Base-by-base conservation (phyloP, 768 basidiomycete genomes). In the Xerocomellus dryophilus region DNA sequence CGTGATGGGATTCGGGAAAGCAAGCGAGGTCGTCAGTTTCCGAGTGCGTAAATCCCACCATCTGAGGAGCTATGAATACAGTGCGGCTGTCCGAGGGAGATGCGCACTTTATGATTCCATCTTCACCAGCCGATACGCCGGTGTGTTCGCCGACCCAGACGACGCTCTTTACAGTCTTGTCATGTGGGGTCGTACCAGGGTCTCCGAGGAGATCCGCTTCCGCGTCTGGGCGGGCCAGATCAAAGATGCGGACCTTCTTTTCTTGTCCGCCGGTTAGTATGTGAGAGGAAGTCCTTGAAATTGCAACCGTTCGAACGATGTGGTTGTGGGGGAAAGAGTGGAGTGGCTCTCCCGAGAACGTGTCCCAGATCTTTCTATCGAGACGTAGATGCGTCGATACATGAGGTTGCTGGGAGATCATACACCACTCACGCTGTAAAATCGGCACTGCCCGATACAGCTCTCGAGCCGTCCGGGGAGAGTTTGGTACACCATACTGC, bases 271-370 rank as follows among this genome's bases (percentile, higher is more conserved):
- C 96, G 20, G 90, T 92, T 54, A 96, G 78, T 54, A 95, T 79
- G 69, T 84, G 86, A 5, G 80, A 76, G 20, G 81, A 72, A 45
- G 74, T 73, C 7, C 90, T 85, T 27, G 92, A 91, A 61, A 97
- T 73, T 20, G 94, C 94, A 50, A 98, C 92, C 43, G 87, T 93
- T 61, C 95, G 90, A 64, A 99, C 97, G 67, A 99, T 99, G 74
- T 98, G 97, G 66, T 94, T 90, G 72, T 99, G 97, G 12, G 93
- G 88, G 68, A 98, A 96, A n/a, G 96, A 97, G 63, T 97, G 91
- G 36, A 98, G 77, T 29, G 79, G 71, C n/a, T 83, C 77, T 54
- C 97, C 97, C 21, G 86, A 84, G 69, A 88, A 94, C 6, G 94
- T 91, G 73, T 98, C 92, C 94, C 94, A 98, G 61, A 98, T 81